Evolutionary conservation across 1,139 yeast genomes (phyloP).

Genomic region (Meyerozyma carpophila): DNA sequence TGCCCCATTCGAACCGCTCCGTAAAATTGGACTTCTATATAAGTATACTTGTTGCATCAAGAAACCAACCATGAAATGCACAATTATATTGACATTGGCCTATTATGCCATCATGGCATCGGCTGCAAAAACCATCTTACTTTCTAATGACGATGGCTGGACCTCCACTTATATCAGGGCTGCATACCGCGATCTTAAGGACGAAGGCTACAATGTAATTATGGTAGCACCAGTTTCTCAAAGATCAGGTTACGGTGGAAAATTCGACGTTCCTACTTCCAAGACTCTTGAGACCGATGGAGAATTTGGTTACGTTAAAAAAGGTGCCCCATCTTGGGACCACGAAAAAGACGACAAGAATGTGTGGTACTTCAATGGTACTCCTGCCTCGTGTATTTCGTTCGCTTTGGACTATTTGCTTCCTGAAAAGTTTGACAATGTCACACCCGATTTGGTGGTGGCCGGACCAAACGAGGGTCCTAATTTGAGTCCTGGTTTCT

Average conservation of each 20-base stretch:
- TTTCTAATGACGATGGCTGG: slow-evolving; percentile 60
- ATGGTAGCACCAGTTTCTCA: slow-evolving; percentile 55
- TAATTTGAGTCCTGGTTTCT: slow-evolving; percentile 36
- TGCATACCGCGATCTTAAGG: slow-evolving; percentile 46
- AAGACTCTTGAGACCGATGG: slow-evolving; percentile 17
- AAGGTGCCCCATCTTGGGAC: slow-evolving; percentile 43
- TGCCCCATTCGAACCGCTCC: neutral
- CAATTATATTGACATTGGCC: neutral
- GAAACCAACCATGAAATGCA: neutral
- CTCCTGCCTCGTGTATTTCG: slow-evolving; percentile 39
- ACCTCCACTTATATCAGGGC: slow-evolving; percentile 58
- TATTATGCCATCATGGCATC: neutral
- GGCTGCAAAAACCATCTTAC: slow-evolving; percentile 41
- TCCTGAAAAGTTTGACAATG: slow-evolving; percentile 23
- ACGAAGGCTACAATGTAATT: slow-evolving; percentile 51
- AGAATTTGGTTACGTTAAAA: slow-evolving; percentile 31
- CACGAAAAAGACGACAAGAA: slow-evolving; percentile 30
- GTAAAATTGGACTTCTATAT: neutral
- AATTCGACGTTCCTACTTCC: slow-evolving; percentile 38
- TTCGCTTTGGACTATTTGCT: slow-evolving; percentile 36
- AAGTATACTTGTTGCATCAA: neutral
- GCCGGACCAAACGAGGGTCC: slow-evolving; percentile 46
- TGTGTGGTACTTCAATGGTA: slow-evolving; percentile 44
- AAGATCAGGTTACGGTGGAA: slow-evolving; percentile 57
- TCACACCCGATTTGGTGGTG: slow-evolving; percentile 32